Conservation (phyloP, 768 basidiomycete species). For the Trametes coccinea region DNA sequence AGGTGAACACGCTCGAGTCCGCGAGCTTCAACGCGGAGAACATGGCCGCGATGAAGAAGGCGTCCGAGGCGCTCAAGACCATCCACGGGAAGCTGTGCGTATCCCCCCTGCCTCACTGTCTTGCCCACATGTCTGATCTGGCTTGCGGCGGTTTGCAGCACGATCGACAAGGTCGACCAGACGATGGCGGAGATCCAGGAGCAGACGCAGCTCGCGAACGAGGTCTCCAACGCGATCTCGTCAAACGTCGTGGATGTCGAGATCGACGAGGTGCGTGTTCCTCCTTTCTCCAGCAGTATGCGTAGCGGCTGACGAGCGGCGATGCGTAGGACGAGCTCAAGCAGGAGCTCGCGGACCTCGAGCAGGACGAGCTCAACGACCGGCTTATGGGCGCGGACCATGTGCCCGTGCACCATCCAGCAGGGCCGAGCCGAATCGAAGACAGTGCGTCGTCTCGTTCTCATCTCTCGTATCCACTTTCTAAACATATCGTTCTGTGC, state of each 20-base stretch:
- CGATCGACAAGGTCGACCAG: constrained; percentile 84
- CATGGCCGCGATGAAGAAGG: constrained; percentile 97
- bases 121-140: neutral
- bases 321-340: constrained; percentile 69
- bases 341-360: constrained; percentile 80
- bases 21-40: constrained; percentile 98
- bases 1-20: constrained; percentile 95
- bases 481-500: neutral
- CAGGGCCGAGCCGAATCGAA: constrained; percentile 48
- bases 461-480: neutral
- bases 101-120: neutral
- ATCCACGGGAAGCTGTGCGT: constrained; percentile 91
- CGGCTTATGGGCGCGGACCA: constrained; percentile 78
- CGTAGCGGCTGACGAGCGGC: neutral
- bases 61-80: constrained; percentile 80
- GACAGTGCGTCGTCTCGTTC: constrained; percentile 45
- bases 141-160: constrained; percentile 44
- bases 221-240: constrained; percentile 88
- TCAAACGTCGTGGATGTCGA: constrained; percentile 59
- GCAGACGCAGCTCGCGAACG: constrained; percentile 89
- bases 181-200: constrained; percentile 88
- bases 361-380: constrained; percentile 86
- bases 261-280: constrained; percentile 66
- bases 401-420: constrained; percentile 84
- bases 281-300: constrained; percentile 1